phyloP scores from a whole-genome alignment of 2,329 filamentous ascomycete species.

The Pezicula carpinea region DNA sequence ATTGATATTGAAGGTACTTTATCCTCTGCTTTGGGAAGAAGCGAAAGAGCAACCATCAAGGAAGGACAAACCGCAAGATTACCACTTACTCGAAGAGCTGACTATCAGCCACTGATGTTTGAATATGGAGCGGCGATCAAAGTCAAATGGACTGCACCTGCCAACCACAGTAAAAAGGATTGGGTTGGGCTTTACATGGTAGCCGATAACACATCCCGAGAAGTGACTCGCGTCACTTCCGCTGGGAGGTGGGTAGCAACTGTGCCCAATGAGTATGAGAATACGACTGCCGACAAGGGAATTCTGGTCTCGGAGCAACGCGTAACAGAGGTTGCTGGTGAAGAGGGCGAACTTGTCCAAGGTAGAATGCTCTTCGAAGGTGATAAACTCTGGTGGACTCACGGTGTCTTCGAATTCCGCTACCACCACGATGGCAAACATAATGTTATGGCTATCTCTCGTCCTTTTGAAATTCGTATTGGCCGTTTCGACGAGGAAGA shows the following conservation, averaged over 20 bases:
- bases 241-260: conserved; percentile 87
- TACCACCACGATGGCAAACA: conserved; percentile 94
- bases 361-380: conserved; percentile 86
- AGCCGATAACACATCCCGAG: conserved; percentile 83
- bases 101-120: conserved; percentile 71
- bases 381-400: conserved; percentile 96
- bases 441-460: conserved; percentile 88
- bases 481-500: conserved; percentile 75
- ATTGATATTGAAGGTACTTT: conserved; percentile 67
- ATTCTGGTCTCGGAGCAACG: conserved; percentile 66
- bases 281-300: conserved; percentile 67
- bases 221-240: conserved; percentile 77
- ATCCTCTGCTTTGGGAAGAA: conserved; percentile 43
- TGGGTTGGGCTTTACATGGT: conserved; percentile 98
- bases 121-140: conserved; percentile 88
- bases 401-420: conserved; percentile 92
- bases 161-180: conserved; percentile 82
- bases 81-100: conserved; percentile 53
- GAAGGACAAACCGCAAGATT: conserved; percentile 67
- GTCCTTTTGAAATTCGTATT: conserved; percentile 88
- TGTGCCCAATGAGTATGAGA: conserved; percentile 71
- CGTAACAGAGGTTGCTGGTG: conserved; percentile 37
- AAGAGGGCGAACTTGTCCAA: conserved; percentile 54
- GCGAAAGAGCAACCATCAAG: conserved; percentile 63
- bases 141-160: conserved; percentile 85